Evolutionary conservation across 352 stramenopile species (phyloP).

Genomic region (Globisporangium canariense): DNA sequence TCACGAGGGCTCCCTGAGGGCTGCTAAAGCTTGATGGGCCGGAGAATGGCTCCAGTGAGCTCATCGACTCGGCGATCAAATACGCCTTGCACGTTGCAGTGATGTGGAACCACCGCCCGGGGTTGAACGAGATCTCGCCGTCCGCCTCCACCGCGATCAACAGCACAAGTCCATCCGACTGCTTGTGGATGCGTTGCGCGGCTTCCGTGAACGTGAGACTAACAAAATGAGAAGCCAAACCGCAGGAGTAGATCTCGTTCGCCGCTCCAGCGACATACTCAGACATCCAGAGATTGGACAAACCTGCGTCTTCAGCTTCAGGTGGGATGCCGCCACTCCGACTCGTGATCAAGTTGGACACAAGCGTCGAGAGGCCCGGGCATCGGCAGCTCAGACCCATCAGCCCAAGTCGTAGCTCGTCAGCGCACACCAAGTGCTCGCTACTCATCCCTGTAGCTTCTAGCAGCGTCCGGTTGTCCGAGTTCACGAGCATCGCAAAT

Average conservation of each 20-base stretch:
- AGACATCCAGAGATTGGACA: slow-evolving; percentile 38
- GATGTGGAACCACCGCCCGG: slow-evolving; percentile 58
- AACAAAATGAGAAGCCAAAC: slow-evolving; percentile 48
- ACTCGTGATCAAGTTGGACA: slow-evolving; percentile 84
- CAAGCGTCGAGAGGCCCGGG: slow-evolving; percentile 72
- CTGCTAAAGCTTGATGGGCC: slow-evolving; percentile 18
- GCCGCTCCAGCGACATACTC: slow-evolving; percentile 77
- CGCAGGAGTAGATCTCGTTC: slow-evolving; percentile 83
- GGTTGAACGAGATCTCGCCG: slow-evolving; percentile 71
- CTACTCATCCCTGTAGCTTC: slow-evolving; percentile 68
- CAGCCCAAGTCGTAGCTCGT: slow-evolving; percentile 76
- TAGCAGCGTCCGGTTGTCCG: slow-evolving; percentile 72
- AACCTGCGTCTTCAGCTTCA: slow-evolving; percentile 1
- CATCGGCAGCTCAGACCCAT: slow-evolving; percentile 86
- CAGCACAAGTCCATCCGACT: slow-evolving; percentile 71
- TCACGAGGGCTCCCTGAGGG: slow-evolving; percentile 21
- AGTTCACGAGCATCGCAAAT: slow-evolving; percentile 84
- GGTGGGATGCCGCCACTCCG: slow-evolving; percentile 42
- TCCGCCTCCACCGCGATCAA: slow-evolving; percentile 72
- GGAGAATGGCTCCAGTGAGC: slow-evolving; percentile 44
- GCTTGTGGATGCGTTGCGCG: slow-evolving; percentile 58
- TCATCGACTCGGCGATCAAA: slow-evolving; percentile 73
- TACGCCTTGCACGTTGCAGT: slow-evolving; percentile 56
- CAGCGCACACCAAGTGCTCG: slow-evolving; percentile 75
- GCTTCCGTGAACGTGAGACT: slow-evolving; percentile 77